Evolutionary conservation across 2,329 filamentous ascomycete species (phyloP), one percentile per base, ranked within the genome.

Genomic region (Didymella lethalis): DNA sequence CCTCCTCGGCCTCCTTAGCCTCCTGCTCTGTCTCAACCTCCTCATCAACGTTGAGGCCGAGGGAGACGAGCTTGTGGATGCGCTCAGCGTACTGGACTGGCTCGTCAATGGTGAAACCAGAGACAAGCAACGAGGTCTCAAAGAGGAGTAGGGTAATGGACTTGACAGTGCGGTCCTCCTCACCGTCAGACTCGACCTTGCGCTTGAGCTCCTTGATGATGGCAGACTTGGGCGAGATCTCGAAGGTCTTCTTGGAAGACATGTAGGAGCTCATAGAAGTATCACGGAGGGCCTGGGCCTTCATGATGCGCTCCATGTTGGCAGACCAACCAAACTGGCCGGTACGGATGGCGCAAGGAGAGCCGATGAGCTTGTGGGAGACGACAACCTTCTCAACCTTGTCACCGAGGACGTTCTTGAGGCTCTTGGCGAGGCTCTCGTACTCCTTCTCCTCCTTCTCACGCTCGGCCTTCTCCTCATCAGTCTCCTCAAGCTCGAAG

Each of bases 271-370:
- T 92, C 95, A 99, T 99, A 76, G 93, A 97, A 72, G 95, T 99
- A 85, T 99, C 95, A 85, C 95, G 95, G 77, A 99, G 94, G 77
- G 95, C 95, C 87, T 99, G 95, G 28, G 95, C 95, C 90, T 99
- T 99, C 95, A 99, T 99, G 89, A 99, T 99, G 86, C 95, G 95
- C 88, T 99, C 95, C 95, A 99, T 99, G 89, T 99, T 99, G 79
- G 95, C 95, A 58, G 94, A 98, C 95, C 95, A 99, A 83, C 95
- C 95, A 82, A 99, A 99, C 85, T 98, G 95, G 77, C 95, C 95
- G 72, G 95, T 99, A 82, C 95, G 94, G 87, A 99, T 98, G 80
- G 95, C 95, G 83, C 95, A 98, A 77, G 95, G 95, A 67, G 95
- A 88, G 78, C 90, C 91, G 73, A 91, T 88, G 62, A 99, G 89